Evolutionary conservation across 306 rosid genomes (phyloP), one percentile per base, ranked within the genome.

Genomic region (Luffa aegyptiaca): DNA sequence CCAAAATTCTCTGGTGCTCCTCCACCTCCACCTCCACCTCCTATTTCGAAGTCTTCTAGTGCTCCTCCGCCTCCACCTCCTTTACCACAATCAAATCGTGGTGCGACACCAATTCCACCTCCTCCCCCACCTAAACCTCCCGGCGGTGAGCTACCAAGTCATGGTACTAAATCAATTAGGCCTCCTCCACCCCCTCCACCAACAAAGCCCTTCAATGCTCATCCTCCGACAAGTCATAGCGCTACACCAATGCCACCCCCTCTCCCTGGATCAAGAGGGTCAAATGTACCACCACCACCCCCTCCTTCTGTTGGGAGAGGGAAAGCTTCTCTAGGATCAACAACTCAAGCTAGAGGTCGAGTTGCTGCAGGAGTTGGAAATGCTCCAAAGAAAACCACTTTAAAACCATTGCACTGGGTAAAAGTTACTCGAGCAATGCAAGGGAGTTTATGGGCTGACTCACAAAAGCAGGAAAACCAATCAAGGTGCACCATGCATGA

Each of bases 401-500:
- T 95, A 66, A 95, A 91, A 87, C 97, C 97, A 63, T 75, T 95
- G 61, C 98, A 95, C 75, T 95, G 98, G 98, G 97, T 92, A 68
- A 95, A 95, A 86, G 97, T 94, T 80, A 89, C 97, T 49, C 88
- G 98, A 79, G 93, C 97, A 82, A 13, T 87, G 85, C 86, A 94
- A 82, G 98, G 97, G 77, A 95, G 98, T 86, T 81, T 95, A 76
- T 95, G 98, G 98, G 98, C 91, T 66, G 98, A 95, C 85, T 88
- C 97, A 57, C 91, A 85, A 7, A 90, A 95, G 83, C 98, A 90
- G 80, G 97, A 86, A 78, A 84, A 86, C 76, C 88, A 84, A 44
- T 88, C 97, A 61, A 92, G 98, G 98, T 95, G 83, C 73, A 66
- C 49, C 10, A 39, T 17, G 31, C 69, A 20, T 79, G 49, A 44